Percentiles rank a stretch among this genome's conserved stretches.
These are phyloP conservation scores for Trypanosoma vivax DNA, from an alignment of 208 protist species.

Conservation along the genomic window DNA sequence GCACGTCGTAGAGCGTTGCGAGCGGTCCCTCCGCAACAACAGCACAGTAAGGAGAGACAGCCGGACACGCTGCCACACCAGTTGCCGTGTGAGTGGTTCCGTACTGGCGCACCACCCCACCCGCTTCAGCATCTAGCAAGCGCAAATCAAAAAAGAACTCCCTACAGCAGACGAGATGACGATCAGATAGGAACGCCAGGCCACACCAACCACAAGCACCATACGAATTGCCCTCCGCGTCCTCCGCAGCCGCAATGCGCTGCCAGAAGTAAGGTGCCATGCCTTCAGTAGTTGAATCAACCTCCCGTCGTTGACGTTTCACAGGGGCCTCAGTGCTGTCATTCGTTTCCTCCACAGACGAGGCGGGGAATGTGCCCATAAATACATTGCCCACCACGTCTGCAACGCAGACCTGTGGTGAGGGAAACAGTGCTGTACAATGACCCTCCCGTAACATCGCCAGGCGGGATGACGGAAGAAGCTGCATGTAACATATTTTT, in stretches of 20 bases:
- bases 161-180: constrained; percentile 32
- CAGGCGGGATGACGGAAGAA: background rate
- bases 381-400: constrained; percentile 23
- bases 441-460: constrained; percentile 1
- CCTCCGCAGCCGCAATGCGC: constrained; percentile 16
- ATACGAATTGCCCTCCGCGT: constrained; percentile 1
- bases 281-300: background rate
- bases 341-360: background rate
- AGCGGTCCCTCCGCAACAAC: constrained; percentile 63
- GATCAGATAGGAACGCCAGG: constrained; percentile 11
- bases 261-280: constrained; percentile 19
- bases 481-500: constrained; percentile 14
- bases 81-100: constrained; percentile 65
- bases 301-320: constrained; percentile 12
- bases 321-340: background rate
- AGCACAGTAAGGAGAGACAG: constrained; percentile 21
- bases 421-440: background rate
- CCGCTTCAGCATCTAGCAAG: constrained; percentile 34
- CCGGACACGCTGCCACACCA: constrained; percentile 29
- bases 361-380: constrained; percentile 1
- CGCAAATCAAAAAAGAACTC: constrained; percentile 68
- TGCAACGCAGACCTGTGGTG: constrained; percentile 8
- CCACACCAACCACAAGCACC: constrained; percentile 51
- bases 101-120: constrained; percentile 43
- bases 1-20: constrained; percentile 64